Conservation (phyloP, 2,329 filamentous ascomycete genomes). For the Aspergillus sp. region DNA sequence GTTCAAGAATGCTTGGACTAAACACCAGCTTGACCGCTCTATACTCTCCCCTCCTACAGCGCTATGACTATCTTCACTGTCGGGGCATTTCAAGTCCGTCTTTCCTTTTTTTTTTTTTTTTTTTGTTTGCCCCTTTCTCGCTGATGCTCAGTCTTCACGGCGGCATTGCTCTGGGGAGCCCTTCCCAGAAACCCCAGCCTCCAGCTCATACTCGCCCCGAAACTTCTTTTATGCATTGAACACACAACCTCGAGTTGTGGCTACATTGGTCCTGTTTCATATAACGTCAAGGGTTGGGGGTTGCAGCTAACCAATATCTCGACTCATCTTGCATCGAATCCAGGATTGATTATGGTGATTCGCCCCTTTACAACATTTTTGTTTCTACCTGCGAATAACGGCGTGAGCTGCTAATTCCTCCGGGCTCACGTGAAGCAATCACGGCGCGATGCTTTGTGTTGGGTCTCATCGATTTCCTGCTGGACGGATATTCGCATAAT, state of each 20-base stretch:
- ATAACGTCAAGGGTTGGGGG: slow-evolving; percentile 11
- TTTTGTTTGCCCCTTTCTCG: background rate
- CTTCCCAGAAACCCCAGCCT: background rate
- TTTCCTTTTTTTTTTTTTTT: background rate
- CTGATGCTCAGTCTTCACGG: background rate
- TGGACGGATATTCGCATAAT: slow-evolving; percentile 33
- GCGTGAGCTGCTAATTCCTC: slow-evolving; percentile 14
- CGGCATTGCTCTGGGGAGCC: background rate
- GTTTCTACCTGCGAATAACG: slow-evolving; percentile 8
- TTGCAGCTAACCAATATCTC: slow-evolving; percentile 21
- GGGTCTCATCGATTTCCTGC: slow-evolving; percentile 13
- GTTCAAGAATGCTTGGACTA: background rate
- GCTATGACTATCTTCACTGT: background rate
- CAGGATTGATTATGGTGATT: slow-evolving; percentile 15
- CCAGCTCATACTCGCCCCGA: background rate
- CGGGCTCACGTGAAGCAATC: slow-evolving; percentile 26
- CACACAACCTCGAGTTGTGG: background rate
- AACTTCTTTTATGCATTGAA: background rate
- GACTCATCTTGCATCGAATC: slow-evolving; percentile 1
- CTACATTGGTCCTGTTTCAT: slow-evolving; percentile 22
- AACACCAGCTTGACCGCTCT: background rate
- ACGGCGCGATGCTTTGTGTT: slow-evolving; percentile 16
- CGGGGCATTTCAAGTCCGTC: background rate
- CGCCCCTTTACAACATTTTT: slow-evolving; percentile 8
- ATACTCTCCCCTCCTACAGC: background rate